Conservation (phyloP, 1,284 basidiomycete species). For the Veloporphyrellus conicus region DNA sequence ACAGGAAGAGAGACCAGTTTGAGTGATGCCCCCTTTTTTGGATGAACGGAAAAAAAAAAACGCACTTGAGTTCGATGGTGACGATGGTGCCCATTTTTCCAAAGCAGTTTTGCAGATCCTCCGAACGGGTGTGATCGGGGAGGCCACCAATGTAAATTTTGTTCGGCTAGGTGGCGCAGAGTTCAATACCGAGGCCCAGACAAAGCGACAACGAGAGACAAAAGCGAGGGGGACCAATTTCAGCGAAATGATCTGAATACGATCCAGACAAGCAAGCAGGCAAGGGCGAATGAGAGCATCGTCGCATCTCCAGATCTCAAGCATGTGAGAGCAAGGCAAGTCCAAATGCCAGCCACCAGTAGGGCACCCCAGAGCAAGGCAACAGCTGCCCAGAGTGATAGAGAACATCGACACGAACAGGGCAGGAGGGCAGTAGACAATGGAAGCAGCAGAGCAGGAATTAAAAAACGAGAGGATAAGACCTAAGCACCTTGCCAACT, state of each 20-base stretch:
- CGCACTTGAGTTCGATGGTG: conserved; percentile 78
- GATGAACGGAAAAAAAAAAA: conserved; percentile 20
- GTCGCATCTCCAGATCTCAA: conserved; percentile 18
- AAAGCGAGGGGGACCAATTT: conserved; percentile 37
- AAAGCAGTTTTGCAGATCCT: conserved; percentile 79
- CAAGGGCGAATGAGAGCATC: conserved; percentile 9
- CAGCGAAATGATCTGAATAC: conserved; percentile 21
- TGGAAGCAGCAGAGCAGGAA: conserved; percentile 25
- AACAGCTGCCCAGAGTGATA: conserved; percentile 13
- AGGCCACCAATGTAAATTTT: conserved; percentile 86
- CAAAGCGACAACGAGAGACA: conserved; percentile 50
- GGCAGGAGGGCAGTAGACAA: conserved; percentile 26
- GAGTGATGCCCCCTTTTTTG: conserved; percentile 1
- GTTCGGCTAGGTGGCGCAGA: conserved; percentile 71
- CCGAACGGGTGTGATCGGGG: conserved; percentile 76
- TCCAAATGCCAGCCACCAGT: conserved; percentile 24
- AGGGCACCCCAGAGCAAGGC: conserved; percentile 16
- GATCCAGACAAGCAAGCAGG: conserved; percentile 25
- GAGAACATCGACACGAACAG: conserved; percentile 21
- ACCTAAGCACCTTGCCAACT: conserved; percentile 80
- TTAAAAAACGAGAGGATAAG: conserved; percentile 45
- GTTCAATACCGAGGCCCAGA: conserved; percentile 54
- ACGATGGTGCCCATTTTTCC: conserved; percentile 75
- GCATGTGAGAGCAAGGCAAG: conserved; percentile 15
- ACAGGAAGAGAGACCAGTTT: conserved; percentile 3